Evolutionary conservation across 2,329 filamentous ascomycete species (phyloP).

Genomic region (Onygena corvina): DNA sequence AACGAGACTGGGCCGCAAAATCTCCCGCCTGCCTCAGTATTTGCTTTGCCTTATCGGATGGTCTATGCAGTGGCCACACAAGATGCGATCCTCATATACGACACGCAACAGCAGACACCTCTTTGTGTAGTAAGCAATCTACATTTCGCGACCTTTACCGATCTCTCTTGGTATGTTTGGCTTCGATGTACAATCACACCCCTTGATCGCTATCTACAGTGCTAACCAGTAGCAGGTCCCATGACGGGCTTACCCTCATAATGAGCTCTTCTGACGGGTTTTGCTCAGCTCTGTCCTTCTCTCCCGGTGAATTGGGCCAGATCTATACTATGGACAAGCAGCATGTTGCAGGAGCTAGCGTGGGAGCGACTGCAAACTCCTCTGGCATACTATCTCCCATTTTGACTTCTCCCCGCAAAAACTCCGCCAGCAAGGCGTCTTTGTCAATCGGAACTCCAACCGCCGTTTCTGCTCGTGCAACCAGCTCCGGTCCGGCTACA

Average conservation of each 20-base stretch:
- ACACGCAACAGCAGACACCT: conserved; percentile 91
- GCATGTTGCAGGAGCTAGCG: conserved; percentile 25
- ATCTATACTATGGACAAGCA: conserved; percentile 50
- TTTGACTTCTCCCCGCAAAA: conserved; percentile 31
- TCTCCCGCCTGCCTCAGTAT: conserved; percentile 52
- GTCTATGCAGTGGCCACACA: conserved; percentile 95
- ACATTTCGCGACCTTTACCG: conserved; percentile 94
- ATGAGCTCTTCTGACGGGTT: conserved; percentile 98
- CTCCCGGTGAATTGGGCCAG: conserved; percentile 71
- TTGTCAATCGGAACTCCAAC: conserved; percentile 41
- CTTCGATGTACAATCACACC: not conserved
- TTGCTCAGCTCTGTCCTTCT: conserved; percentile 81
- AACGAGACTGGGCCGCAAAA: conserved; percentile 38
- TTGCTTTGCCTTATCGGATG: conserved; percentile 81
- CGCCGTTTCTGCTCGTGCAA: conserved; percentile 38
- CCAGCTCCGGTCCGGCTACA: conserved; percentile 3
- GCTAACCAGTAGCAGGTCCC: conserved; percentile 46
- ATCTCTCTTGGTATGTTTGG: conserved; percentile 79
- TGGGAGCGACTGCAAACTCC: conserved; percentile 46
- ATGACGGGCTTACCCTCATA: conserved; percentile 64
- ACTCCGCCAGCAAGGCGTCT: conserved; percentile 42
- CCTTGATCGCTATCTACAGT: not conserved
- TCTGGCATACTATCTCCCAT: conserved; percentile 63
- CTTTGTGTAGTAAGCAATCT: conserved; percentile 92
- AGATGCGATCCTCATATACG: conserved; percentile 86